Evolutionary conservation across 352 stramenopile species (phyloP).

Genomic region (Achlya hypogyna): DNA sequence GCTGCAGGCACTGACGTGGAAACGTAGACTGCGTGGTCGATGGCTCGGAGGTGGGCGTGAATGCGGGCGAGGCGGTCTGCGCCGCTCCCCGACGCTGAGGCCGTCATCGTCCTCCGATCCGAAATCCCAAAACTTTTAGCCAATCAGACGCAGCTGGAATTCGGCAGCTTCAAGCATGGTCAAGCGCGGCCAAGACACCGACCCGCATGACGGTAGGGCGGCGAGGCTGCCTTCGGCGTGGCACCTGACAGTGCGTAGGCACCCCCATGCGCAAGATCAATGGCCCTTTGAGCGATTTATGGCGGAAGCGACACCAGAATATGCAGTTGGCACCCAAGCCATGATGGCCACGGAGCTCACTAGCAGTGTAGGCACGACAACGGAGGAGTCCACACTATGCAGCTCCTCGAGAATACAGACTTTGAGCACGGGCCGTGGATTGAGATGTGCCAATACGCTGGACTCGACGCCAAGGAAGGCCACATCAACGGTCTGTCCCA

Average conservation of each 20-base stretch:
- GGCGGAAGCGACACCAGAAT: conserved; percentile 8
- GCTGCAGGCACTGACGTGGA: background rate
- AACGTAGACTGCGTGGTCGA: background rate
- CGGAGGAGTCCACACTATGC: background rate
- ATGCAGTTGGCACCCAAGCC: conserved; percentile 3
- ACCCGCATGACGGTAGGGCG: background rate
- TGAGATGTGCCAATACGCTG: conserved; percentile 60
- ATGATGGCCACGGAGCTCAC: background rate
- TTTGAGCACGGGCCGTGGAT: conserved; percentile 78
- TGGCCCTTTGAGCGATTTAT: conserved; percentile 11
- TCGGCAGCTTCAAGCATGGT: background rate
- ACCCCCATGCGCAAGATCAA: conserved; percentile 16
- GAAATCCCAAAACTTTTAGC: background rate
- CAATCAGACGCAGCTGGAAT: background rate
- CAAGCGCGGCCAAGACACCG: background rate
- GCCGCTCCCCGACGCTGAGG: too few relatives aligned
- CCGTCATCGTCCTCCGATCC: background rate
- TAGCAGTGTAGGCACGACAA: background rate
- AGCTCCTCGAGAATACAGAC: background rate
- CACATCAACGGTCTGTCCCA: conserved; percentile 46
- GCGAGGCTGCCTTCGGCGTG: background rate
- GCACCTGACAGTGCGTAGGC: background rate
- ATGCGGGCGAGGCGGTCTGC: background rate
- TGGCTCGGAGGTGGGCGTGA: background rate
- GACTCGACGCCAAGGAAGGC: conserved; percentile 37